Conservation (phyloP, 192 early-diverging fungal species). For the Phlyctochytrium bullatum region DNA sequence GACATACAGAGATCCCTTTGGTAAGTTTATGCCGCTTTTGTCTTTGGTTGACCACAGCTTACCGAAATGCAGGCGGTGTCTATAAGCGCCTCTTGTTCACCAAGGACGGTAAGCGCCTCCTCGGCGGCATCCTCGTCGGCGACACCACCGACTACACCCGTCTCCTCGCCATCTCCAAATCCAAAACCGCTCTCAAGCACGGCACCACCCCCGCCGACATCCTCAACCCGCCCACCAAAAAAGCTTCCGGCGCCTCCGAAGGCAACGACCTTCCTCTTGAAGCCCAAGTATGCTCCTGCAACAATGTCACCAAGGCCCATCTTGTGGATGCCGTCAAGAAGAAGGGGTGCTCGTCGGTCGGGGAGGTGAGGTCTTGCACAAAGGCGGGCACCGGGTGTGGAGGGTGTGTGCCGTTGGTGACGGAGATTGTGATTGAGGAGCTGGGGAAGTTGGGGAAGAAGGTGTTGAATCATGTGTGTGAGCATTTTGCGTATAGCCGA, state of each 20-base stretch:
- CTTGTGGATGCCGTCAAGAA: constrained; percentile 44
- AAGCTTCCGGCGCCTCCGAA: constrained; percentile 21
- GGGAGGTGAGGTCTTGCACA: constrained; percentile 58
- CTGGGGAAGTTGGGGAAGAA: constrained; percentile 54
- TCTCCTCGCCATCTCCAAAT: constrained; percentile 55
- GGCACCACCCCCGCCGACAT: constrained; percentile 40
- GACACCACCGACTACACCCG: constrained; percentile 67
- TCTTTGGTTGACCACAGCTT: not conserved
- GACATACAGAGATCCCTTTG: constrained; percentile 28
- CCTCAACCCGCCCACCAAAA: constrained; percentile 53
- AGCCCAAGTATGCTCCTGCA: constrained; percentile 69
- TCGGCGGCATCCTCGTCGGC: constrained; percentile 69
- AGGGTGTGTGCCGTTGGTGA: constrained; percentile 60
- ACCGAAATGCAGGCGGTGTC: constrained; percentile 30
- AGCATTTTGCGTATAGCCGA: constrained; percentile 60
- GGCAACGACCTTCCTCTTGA: constrained; percentile 62
- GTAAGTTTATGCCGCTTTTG: not conserved
- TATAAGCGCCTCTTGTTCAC: constrained; percentile 65
- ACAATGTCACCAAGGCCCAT: constrained; percentile 64
- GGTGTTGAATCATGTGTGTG: constrained; percentile 56
- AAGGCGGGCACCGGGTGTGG: constrained; percentile 63
- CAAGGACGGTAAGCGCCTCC: constrained; percentile 61
- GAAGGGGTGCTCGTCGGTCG: constrained; percentile 45
- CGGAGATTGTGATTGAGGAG: constrained; percentile 58
- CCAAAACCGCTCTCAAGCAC: too few species aligned